Conservation (phyloP, 163 green algal species). For the Chloroidium sp. region DNA sequence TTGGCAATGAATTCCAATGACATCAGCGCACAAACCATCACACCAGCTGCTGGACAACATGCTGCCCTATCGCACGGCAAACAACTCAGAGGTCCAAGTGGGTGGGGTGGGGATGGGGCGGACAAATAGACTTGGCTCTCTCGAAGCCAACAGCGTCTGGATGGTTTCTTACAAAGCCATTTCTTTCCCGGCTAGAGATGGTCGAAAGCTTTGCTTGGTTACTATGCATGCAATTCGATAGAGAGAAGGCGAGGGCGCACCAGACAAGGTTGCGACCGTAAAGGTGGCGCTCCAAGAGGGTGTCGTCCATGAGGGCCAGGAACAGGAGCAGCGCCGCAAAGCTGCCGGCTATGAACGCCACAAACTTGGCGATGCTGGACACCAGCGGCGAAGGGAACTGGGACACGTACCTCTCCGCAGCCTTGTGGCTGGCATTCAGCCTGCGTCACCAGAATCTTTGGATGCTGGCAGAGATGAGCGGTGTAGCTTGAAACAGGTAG, state of each 20-base stretch:
- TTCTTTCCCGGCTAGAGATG: not conserved
- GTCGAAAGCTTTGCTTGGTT: not conserved
- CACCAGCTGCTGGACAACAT: no score
- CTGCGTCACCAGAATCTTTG: conserved; percentile 16
- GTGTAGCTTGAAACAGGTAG: no score
- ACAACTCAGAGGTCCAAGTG: no score
- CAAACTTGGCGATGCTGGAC: conserved; percentile 58
- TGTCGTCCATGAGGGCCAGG: conserved; percentile 50
- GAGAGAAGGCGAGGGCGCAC: conserved; percentile 23
- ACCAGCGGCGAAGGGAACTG: conserved; percentile 74
- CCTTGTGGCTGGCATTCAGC: conserved; percentile 59
- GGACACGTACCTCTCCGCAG: conserved; percentile 72
- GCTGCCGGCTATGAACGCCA: conserved; percentile 71
- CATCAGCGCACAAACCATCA: no score
- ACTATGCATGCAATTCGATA: not conserved
- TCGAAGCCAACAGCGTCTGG: no score
- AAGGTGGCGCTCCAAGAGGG: conserved; percentile 59
- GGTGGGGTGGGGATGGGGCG: no score
- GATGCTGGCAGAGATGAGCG: no score
- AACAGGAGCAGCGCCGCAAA: conserved; percentile 70
- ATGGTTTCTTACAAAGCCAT: no score
- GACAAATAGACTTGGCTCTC: no score
- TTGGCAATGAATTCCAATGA: no score
- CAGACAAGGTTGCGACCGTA: conserved; percentile 75
- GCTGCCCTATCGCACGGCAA: no score